These are phyloP conservation scores for Phanerochaete sordida DNA, from an alignment of 768 basidiomycete species.

Conservation along the genomic window DNA sequence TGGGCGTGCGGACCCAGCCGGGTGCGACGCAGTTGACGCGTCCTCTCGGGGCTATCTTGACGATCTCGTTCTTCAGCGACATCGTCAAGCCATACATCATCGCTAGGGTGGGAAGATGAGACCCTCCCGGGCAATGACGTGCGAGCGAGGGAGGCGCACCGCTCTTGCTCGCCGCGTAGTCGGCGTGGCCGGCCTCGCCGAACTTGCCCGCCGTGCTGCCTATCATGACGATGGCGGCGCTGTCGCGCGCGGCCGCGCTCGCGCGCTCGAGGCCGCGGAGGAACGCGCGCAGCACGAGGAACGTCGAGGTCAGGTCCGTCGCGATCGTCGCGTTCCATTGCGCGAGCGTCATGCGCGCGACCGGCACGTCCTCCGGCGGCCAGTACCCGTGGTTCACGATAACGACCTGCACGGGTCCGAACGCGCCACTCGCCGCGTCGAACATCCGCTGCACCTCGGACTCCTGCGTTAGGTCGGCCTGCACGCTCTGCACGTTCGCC, in stretches of 20 bases:
- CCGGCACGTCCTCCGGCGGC: constrained; percentile 39
- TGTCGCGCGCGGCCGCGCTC: constrained; percentile 38
- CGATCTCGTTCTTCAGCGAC: constrained; percentile 77
- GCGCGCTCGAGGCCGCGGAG: constrained; percentile 41
- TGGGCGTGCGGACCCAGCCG: constrained; percentile 52
- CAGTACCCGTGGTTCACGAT: constrained; percentile 63
- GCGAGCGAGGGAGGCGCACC: constrained; percentile 35
- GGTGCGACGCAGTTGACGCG: constrained; percentile 72
- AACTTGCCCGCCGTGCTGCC: constrained; percentile 73
- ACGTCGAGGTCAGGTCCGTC: constrained; percentile 63
- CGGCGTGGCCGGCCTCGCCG: constrained; percentile 65
- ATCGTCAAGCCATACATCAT: constrained; percentile 72
- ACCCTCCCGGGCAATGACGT: neutral
- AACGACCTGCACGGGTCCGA: constrained; percentile 52
- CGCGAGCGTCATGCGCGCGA: constrained; percentile 56
- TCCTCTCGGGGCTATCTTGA: constrained; percentile 65
- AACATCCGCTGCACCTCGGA: constrained; percentile 50
- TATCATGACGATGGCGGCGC: constrained; percentile 60
- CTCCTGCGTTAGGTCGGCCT: constrained; percentile 62
- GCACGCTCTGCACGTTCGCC: constrained; percentile 29
- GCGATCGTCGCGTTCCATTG: constrained; percentile 62
- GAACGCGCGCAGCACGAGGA: constrained; percentile 65
- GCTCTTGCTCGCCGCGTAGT: constrained; percentile 67
- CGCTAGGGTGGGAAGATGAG: constrained; percentile 30
- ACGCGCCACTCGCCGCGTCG: constrained; percentile 29